These are phyloP conservation scores for Cucumis hystrix DNA, from an alignment of 306 rosid species.

Conservation along the genomic window DNA sequence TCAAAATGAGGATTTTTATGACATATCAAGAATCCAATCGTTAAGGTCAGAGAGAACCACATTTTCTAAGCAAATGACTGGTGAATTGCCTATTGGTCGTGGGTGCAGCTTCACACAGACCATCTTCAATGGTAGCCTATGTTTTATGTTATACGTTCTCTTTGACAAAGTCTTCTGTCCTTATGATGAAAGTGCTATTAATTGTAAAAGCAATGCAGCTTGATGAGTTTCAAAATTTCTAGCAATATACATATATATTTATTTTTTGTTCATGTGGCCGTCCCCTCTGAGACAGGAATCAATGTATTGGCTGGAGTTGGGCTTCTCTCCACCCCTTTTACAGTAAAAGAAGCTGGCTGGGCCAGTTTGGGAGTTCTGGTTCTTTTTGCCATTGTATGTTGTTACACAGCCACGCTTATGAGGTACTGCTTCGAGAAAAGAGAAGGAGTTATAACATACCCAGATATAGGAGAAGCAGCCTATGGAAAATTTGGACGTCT, in stretches of 20 bases:
- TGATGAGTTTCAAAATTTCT: background rate
- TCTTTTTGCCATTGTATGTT: constrained; percentile 56
- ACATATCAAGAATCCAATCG: constrained; percentile 29
- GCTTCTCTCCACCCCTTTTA: constrained; percentile 60
- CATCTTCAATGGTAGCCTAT: constrained; percentile 48
- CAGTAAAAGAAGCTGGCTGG: constrained; percentile 75
- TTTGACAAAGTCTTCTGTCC: background rate
- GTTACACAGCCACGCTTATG: constrained; percentile 75
- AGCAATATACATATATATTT: background rate
- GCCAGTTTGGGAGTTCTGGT: constrained; percentile 46
- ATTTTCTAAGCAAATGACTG: constrained; percentile 36
- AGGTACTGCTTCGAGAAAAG: constrained; percentile 56
- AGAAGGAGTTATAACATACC: constrained; percentile 49
- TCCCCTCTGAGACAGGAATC: constrained; percentile 31
- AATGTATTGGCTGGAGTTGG: constrained; percentile 84
- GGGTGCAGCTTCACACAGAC: constrained; percentile 81
- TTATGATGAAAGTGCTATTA: background rate
- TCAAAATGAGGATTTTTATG: constrained; percentile 19
- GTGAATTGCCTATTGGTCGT: constrained; percentile 40
- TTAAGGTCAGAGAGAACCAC: constrained; percentile 36
- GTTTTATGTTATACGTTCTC: background rate
- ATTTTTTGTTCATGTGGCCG: background rate
- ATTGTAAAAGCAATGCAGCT: background rate
- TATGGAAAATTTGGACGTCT: constrained; percentile 64
- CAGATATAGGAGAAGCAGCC: constrained; percentile 84